Evolutionary conservation across 306 rosid genomes (phyloP).

Genomic region (Pterocarpus santalinus): DNA sequence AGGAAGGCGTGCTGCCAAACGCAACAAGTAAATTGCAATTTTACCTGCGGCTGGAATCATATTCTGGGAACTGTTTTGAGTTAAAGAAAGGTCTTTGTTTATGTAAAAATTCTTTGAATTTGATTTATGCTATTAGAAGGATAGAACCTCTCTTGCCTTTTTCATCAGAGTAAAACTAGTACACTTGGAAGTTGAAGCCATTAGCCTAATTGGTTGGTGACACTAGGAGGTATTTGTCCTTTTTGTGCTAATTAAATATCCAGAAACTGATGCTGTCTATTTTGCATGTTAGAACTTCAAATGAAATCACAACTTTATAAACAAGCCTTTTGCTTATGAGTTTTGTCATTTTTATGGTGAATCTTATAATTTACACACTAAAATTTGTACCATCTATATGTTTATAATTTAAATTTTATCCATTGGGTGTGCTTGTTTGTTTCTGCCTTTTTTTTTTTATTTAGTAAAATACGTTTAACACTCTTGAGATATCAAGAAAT

Average conservation of each 20-base stretch:
- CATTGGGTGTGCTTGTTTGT: too few species aligned
- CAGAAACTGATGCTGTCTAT: conserved; percentile 12
- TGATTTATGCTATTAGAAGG: conserved; percentile 24
- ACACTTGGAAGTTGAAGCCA: conserved; percentile 21
- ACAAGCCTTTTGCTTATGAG: neutral
- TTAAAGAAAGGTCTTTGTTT: conserved; percentile 36
- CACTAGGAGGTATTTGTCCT: neutral
- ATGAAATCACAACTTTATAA: conserved; percentile 10
- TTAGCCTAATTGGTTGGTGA: conserved; percentile 32
- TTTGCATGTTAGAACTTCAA: conserved; percentile 12
- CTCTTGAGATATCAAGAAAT: too few species aligned
- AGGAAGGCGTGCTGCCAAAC: conserved; percentile 88
- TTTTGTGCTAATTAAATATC: conserved; percentile 18
- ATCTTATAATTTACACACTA: neutral
- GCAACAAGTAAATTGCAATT: conserved; percentile 63
- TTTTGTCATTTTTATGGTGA: neutral
- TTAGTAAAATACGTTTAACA: too few species aligned
- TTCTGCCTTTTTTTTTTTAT: too few species aligned
- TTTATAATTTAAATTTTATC: too few species aligned
- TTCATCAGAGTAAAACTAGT: neutral
- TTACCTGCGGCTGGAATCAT: conserved; percentile 26
- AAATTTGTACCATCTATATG: neutral
- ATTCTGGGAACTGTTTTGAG: conserved; percentile 34
- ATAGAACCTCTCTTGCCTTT: neutral
- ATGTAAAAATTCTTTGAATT: conserved; percentile 25